These are phyloP conservation scores for Auricularia sp. DNA, from an alignment of 768 basidiomycete species.

Conservation along the genomic window DNA sequence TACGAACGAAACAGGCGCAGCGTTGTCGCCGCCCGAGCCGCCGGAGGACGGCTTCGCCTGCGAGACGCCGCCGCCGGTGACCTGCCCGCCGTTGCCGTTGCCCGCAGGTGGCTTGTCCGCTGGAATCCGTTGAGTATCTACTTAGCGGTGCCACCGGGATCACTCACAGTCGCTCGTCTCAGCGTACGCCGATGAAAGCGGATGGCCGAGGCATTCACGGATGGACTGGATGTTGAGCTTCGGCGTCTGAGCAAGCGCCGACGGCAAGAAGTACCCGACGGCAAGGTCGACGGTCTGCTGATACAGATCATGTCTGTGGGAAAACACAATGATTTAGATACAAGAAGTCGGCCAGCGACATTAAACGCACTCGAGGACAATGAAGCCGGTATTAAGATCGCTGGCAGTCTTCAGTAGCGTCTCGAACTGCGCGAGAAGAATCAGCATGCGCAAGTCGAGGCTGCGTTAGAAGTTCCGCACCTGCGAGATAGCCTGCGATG, in stretches of 20 bases:
- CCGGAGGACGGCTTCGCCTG: background rate
- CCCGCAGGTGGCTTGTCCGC: background rate
- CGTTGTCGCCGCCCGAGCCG: background rate
- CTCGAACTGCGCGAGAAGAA: constrained; percentile 5
- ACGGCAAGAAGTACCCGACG: constrained; percentile 33
- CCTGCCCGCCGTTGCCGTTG: background rate
- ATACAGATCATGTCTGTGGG: constrained; percentile 25
- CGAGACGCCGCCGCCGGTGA: background rate
- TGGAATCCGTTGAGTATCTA: background rate
- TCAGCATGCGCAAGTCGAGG: background rate
- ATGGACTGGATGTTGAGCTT: constrained; percentile 30
- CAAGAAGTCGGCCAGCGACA: background rate
- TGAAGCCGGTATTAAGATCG: constrained; percentile 31
- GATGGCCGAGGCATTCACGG: constrained; percentile 28
- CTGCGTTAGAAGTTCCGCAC: background rate
- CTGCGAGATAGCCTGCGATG: constrained; percentile 14
- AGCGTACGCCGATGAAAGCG: constrained; percentile 27
- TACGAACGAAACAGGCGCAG: background rate
- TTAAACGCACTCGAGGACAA: constrained; percentile 29
- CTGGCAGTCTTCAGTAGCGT: constrained; percentile 7
- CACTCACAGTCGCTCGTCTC: constrained; percentile 26
- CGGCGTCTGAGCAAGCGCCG: constrained; percentile 24
- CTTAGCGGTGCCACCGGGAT: too few relatives aligned
- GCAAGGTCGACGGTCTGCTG: constrained; percentile 36
- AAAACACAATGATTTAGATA: background rate